A percentile compares a stretch with the other conserved stretches of the same genome.
Evolutionary conservation across 352 stramenopile species (phyloP).

Genomic region (Phytophthora pluvialis): DNA sequence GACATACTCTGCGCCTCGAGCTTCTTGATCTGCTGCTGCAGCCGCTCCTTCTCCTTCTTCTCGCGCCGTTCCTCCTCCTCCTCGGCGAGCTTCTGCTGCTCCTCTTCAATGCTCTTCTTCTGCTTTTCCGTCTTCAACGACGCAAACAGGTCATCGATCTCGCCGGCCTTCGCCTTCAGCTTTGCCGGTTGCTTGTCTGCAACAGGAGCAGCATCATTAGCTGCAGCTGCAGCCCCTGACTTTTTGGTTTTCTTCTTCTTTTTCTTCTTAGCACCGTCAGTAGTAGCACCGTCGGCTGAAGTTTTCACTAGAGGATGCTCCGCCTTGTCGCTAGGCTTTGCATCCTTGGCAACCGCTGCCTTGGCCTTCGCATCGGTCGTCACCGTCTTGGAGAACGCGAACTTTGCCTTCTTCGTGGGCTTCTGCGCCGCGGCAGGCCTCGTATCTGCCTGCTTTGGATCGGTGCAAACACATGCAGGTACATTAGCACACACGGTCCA

Average conservation of each 20-base stretch:
- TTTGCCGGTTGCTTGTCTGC: constrained; percentile 31
- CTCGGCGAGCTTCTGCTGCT: constrained; percentile 61
- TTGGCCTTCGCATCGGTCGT: constrained; percentile 20
- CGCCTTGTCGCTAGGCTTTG: background rate
- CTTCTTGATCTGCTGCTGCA: constrained; percentile 84
- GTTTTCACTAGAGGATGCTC: background rate
- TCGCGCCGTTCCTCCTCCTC: constrained; percentile 46
- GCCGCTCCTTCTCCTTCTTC: constrained; percentile 65
- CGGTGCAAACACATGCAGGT: constrained; percentile 1
- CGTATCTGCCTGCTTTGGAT: constrained; percentile 15
- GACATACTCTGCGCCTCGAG: constrained; percentile 83
- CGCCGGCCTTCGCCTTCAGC: constrained; percentile 34
- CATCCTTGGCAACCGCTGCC: constrained; percentile 3
- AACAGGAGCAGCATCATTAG: background rate
- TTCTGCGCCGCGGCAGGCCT: constrained; percentile 18
- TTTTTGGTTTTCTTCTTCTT: constrained; percentile 67
- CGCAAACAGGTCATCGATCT: constrained; percentile 86
- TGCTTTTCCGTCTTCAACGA: constrained; percentile 81
- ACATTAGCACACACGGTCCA: constrained; percentile 4
- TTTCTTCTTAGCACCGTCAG: constrained; percentile 41
- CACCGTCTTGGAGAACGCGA: constrained; percentile 28
- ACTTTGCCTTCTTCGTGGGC: constrained; percentile 34
- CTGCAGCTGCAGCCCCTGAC: constrained; percentile 2
- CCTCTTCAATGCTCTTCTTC: constrained; percentile 59
- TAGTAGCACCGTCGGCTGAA: background rate